phyloP scores from a whole-genome alignment of 1,284 basidiomycete species.

The Singerocomus rubriflavus region DNA sequence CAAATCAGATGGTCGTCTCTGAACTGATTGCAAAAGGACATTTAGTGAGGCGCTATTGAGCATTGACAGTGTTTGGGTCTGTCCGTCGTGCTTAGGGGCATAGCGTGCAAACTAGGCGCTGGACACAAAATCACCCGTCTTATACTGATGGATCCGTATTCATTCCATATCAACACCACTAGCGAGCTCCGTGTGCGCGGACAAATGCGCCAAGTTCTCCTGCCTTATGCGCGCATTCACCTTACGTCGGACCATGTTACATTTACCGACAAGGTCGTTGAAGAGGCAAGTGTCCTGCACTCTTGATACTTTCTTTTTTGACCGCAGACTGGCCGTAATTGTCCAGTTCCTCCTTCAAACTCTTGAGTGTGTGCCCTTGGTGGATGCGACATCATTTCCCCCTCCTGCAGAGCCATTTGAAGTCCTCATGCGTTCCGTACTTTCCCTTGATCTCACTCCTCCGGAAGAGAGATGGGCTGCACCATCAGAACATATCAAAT shows the following conservation, averaged over 20 bases:
- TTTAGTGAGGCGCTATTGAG: neutral
- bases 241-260: conserved; percentile 52
- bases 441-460: conserved; percentile 32
- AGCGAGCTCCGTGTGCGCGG: conserved; percentile 35
- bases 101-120: conserved; percentile 7
- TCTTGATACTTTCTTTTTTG: neutral
- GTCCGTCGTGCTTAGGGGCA: neutral
- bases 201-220: conserved; percentile 53
- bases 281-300: conserved; percentile 39
- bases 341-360: conserved; percentile 44
- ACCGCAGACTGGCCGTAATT: conserved; percentile 7
- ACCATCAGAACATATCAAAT: conserved; percentile 35
- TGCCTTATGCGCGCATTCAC: conserved; percentile 52
- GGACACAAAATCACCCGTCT: neutral
- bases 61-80: neutral
- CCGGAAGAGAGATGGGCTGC: conserved; percentile 47
- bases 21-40: neutral
- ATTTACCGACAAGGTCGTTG: conserved; percentile 49
- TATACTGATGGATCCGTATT: conserved; percentile 16
- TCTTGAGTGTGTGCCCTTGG: conserved; percentile 42
- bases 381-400: conserved; percentile 48
- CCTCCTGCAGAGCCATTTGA: conserved; percentile 52
- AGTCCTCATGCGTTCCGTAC: conserved; percentile 35
- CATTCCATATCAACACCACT: conserved; percentile 20
- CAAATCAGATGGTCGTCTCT: neutral